Evolutionary conservation across 768 basidiomycete genomes (phyloP).

Genomic region (Psilocybe cyanescens): DNA sequence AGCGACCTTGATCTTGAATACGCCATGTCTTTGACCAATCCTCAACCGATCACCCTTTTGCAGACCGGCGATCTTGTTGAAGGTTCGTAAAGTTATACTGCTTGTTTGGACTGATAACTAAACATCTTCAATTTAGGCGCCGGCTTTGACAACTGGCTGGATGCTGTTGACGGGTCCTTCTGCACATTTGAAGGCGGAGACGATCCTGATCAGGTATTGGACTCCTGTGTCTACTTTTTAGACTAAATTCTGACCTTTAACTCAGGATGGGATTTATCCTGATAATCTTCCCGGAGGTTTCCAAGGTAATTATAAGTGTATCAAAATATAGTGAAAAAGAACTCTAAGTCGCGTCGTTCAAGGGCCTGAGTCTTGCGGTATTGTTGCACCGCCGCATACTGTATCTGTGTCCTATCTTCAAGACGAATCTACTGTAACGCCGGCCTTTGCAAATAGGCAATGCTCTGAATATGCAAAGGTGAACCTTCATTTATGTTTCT

Average conservation of each 20-base stretch:
- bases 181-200: constrained; percentile 52
- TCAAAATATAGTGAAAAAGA: background rate
- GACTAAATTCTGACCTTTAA: background rate
- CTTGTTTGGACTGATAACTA: background rate
- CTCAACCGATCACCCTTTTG: constrained; percentile 44
- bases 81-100: constrained; percentile 27
- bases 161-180: constrained; percentile 49
- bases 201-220: constrained; percentile 36
- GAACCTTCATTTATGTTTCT: background rate
- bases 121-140: constrained; percentile 33
- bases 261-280: constrained; percentile 35
- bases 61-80: constrained; percentile 48
- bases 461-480: constrained; percentile 51
- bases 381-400: constrained; percentile 42
- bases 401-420: constrained; percentile 48
- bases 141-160: constrained; percentile 51
- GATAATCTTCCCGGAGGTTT: constrained; percentile 35
- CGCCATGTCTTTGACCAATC: constrained; percentile 49
- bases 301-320: constrained; percentile 21
- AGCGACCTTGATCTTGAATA: constrained; percentile 63
- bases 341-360: background rate
- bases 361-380: constrained; percentile 43
- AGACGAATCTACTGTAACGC: constrained; percentile 43
- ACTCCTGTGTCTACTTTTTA: no score
- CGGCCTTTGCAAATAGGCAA: constrained; percentile 45